Evolutionary conservation across 306 rosid species (phyloP), one percentile per base, ranked within the genome.

Genomic region (Cicer bijugum): DNA sequence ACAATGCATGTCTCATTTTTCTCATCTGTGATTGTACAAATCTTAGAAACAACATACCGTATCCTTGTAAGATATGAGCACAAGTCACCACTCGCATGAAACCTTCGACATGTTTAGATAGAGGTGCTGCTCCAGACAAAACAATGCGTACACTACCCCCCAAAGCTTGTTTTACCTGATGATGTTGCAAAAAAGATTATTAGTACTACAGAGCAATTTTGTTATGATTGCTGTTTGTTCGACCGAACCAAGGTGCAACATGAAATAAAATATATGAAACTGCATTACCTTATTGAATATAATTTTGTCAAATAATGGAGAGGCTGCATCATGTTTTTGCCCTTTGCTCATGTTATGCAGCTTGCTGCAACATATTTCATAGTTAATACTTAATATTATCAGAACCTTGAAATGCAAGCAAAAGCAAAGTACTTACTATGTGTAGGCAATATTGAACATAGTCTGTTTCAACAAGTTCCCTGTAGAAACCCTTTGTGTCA

Each of bases 61-160:
- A 93, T 90, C 98, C 98, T 85, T 93, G 98, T 69, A 93, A 59
- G 78, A 93, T 86, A 78, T 85, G 90, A 79, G 92, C 86, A 72
- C 98, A 93, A 1, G 97, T 50, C 64, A 93, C 98, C 48, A 93
- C 97, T 64, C 96, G 87, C 33, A 93, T 80, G 85, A 78, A 93
- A 69, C 88, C 50, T 84, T 93, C 98, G 9, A 93, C 92, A 28
- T 93, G 96, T 66, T 52, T 39, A 10, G 97, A 79, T 46, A 93
- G 90, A 71, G 98, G 98, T 43, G 98, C 98, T 60, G 90, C 98
- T 79, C 97, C 98, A 43, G 98, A 93, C 64, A 93, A 82, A 81
- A 93, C 81, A 61, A 93, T 84, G 42, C 98, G 89, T 15, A 93
- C 92, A 0, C 69, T 86, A 69, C 98, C 96, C 56, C 98, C 98